Evolutionary conservation across 2,329 filamentous ascomycete species (phyloP).

Genomic region (Ophioceras dolichostomum): DNA sequence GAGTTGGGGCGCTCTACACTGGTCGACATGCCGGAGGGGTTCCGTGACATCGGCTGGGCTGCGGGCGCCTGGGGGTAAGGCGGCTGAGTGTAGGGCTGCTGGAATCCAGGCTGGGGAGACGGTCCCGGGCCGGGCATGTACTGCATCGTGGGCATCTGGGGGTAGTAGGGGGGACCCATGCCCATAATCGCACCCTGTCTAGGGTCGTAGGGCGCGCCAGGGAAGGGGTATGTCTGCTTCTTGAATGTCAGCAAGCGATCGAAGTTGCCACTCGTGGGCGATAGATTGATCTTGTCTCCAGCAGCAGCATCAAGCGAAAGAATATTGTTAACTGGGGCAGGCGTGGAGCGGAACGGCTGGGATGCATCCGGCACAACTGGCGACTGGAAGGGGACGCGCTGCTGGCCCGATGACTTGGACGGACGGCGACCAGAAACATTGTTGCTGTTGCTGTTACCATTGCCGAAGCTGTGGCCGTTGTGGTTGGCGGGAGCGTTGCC

Average conservation of each 20-base stretch:
- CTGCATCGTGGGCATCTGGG: slow-evolving; percentile 20
- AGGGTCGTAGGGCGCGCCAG: slow-evolving; percentile 33
- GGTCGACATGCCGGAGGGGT: slow-evolving; percentile 69
- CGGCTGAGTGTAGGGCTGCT: slow-evolving; percentile 30
- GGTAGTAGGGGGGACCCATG: slow-evolving; percentile 20
- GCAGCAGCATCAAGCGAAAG: slow-evolving; percentile 10
- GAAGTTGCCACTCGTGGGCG: slow-evolving; percentile 58
- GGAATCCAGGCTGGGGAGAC: slow-evolving; percentile 36
- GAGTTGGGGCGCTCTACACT: slow-evolving; percentile 48
- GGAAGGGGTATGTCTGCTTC: slow-evolving; percentile 52
- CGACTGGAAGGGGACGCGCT: slow-evolving; percentile 9
- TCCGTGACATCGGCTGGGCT: slow-evolving; percentile 70
- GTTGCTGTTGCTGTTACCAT: slow-evolving; percentile 25
- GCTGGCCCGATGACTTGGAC: slow-evolving; percentile 10
- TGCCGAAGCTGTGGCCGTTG: slow-evolving; percentile 19
- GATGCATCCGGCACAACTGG: no score
- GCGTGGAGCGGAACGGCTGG: no score
- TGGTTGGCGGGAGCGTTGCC: no score
- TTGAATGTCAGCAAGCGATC: slow-evolving; percentile 61
- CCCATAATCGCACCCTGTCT: slow-evolving; percentile 19
- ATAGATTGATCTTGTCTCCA: slow-evolving; percentile 31
- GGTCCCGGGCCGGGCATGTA: slow-evolving; percentile 27
- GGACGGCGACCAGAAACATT: slow-evolving; percentile 4
- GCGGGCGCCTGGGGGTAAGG: slow-evolving; percentile 19
- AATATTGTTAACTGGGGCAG: neutral